Evolutionary conservation across 1,139 yeast genomes (phyloP).

Genomic region (Blastobotrys elegans): DNA sequence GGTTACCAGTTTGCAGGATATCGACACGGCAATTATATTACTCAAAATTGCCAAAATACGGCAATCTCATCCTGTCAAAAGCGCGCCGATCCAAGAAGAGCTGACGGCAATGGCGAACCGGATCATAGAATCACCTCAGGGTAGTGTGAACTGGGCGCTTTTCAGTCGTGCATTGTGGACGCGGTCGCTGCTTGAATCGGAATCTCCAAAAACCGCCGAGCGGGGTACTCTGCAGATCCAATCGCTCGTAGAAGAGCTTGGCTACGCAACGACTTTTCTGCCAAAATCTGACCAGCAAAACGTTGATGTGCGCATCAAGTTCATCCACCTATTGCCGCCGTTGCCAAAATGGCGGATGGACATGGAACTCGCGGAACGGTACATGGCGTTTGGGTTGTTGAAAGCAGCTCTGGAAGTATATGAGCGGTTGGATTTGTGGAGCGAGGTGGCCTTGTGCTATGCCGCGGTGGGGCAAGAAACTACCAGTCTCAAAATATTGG

Average conservation of each 20-base stretch:
- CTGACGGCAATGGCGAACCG: constrained; percentile 68
- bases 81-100: constrained; percentile 75
- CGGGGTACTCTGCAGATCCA: constrained; percentile 93
- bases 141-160: constrained; percentile 65
- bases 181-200: constrained; percentile 77
- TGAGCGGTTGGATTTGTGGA: constrained; percentile 67
- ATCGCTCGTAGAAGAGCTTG: constrained; percentile 84
- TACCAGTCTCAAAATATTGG: constrained; percentile 58
- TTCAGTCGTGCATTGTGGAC: constrained; percentile 87
- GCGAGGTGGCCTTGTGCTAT: constrained; percentile 86
- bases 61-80: constrained; percentile 66
- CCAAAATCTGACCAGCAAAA: constrained; percentile 43
- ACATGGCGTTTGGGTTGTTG: constrained; percentile 78
- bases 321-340: constrained; percentile 69
- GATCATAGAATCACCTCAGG: constrained; percentile 50
- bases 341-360: constrained; percentile 87
- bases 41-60: constrained; percentile 60
- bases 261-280: constrained; percentile 53
- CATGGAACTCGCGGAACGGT: constrained; percentile 75
- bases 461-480: constrained; percentile 77
- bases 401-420: constrained; percentile 88
- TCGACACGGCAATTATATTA: constrained; percentile 69
- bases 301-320: constrained; percentile 53
- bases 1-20: constrained; percentile 47
- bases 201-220: constrained; percentile 80